These are phyloP conservation scores for Hyaloscypha hepaticicola DNA, from an alignment of 495 filamentous ascomycete species.

Conservation along the genomic window DNA sequence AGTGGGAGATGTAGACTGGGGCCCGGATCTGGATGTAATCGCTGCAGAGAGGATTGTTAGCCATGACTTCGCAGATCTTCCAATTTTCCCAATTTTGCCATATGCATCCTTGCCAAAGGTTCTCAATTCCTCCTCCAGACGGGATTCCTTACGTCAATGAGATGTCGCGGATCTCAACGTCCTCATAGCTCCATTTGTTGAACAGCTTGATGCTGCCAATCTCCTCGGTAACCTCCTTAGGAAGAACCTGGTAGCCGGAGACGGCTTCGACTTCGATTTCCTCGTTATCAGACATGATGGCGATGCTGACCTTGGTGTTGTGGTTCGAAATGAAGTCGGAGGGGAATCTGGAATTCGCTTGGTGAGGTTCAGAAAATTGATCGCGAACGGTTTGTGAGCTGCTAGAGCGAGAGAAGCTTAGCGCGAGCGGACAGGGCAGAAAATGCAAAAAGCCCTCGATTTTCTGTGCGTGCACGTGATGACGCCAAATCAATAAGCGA, in stretches of 20 bases:
- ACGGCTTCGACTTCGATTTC: conserved; percentile 89
- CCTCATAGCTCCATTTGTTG: conserved; percentile 96
- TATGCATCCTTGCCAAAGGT: not conserved
- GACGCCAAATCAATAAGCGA: not conserved
- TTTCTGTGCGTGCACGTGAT: not conserved
- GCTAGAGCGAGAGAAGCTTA: not conserved
- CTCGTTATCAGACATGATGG: conserved; percentile 89
- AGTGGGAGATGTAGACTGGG: conserved; percentile 98
- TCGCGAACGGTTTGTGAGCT: not conserved
- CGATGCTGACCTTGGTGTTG: conserved; percentile 24
- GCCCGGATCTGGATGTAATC: conserved; percentile 99
- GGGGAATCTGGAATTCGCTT: conserved; percentile 7
- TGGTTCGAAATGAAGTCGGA: conserved; percentile 15
- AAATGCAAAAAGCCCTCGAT: no score
- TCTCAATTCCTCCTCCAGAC: conserved; percentile 9
- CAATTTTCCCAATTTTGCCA: conserved; percentile 7
- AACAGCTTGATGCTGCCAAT: conserved; percentile 96
- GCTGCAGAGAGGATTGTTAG: conserved; percentile 60
- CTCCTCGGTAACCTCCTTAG: conserved; percentile 89
- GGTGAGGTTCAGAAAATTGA: not conserved
- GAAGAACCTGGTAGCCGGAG: conserved; percentile 74
- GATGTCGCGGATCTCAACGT: conserved; percentile 99
- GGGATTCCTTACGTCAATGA: conserved; percentile 87
- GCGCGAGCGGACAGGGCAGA: not conserved
- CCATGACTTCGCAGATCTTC: conserved; percentile 8